Evolutionary conservation across 495 filamentous ascomycete species (phyloP).

Genomic region (Neurospora sp.): DNA sequence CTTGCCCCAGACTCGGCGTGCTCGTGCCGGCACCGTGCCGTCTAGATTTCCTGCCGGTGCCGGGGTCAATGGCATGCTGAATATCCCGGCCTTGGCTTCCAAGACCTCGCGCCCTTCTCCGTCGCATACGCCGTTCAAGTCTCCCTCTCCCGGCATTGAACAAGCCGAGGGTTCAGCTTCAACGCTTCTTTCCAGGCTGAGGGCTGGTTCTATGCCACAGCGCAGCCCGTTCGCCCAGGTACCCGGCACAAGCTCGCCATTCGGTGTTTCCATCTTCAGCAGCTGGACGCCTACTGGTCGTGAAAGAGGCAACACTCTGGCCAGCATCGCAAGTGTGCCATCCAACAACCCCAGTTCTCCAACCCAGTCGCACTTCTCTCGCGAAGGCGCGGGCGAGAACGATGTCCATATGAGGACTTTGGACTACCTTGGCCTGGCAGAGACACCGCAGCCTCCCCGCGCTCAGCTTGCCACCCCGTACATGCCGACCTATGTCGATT

Average conservation of each 20-base stretch:
- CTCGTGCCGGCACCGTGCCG: slow-evolving; percentile 91
- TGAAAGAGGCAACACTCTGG: slow-evolving; percentile 73
- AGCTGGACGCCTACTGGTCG: slow-evolving; percentile 66
- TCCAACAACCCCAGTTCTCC: slow-evolving; percentile 88
- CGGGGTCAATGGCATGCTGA: slow-evolving; percentile 46
- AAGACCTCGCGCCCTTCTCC: slow-evolving; percentile 83
- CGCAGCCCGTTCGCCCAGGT: slow-evolving; percentile 56
- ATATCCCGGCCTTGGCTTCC: slow-evolving; percentile 56
- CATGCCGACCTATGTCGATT: slow-evolving; percentile 64
- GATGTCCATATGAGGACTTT: slow-evolving; percentile 83
- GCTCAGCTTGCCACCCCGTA: slow-evolving; percentile 65
- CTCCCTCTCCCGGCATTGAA: slow-evolving; percentile 65
- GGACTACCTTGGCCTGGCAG: slow-evolving; percentile 90
- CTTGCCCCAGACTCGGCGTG: slow-evolving; percentile 51
- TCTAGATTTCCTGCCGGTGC: slow-evolving; percentile 76
- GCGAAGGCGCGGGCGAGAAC: slow-evolving; percentile 74
- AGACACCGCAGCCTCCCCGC: slow-evolving; percentile 77
- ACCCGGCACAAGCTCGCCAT: slow-evolving; percentile 49
- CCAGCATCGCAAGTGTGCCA: slow-evolving; percentile 59
- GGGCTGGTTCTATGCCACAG: slow-evolving; percentile 94
- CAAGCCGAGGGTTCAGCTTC: slow-evolving; percentile 48
- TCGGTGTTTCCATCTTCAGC: slow-evolving; percentile 82
- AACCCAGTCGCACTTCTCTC: slow-evolving; percentile 78
- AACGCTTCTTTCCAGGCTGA: slow-evolving; percentile 71
- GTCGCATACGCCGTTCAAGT: slow-evolving; percentile 81